Evolutionary conservation across 768 basidiomycete genomes (phyloP).

Genomic region (Leccinum subgranulosum): DNA sequence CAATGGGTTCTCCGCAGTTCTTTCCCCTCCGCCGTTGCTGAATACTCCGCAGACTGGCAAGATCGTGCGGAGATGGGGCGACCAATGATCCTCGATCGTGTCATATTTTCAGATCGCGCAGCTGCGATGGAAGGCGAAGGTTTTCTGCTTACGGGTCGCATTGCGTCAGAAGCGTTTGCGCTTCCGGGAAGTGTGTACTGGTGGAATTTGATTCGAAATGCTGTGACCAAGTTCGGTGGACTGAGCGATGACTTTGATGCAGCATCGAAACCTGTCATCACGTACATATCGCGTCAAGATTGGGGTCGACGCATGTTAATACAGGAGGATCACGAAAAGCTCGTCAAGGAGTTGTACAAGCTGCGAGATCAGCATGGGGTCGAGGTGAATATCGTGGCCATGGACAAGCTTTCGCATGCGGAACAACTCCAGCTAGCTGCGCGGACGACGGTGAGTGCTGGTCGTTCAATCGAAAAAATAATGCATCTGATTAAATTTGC

Average conservation of each 20-base stretch:
- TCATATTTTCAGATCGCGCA: constrained; percentile 81
- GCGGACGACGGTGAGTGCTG: constrained; percentile 70
- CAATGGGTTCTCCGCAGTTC: constrained; percentile 76
- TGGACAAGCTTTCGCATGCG: constrained; percentile 74
- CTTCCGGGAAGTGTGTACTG: constrained; percentile 75
- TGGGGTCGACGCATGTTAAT: constrained; percentile 87
- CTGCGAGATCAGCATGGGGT: constrained; percentile 71
- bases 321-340: constrained; percentile 68
- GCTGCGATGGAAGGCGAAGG: constrained; percentile 73
- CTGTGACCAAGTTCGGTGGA: constrained; percentile 70
- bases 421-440: constrained; percentile 83
- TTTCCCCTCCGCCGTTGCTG: constrained; percentile 78
- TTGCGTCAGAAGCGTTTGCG: constrained; percentile 69
- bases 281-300: constrained; percentile 85
- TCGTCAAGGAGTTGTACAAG: constrained; percentile 71
- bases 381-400: constrained; percentile 84
- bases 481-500: not conserved
- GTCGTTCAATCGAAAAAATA: not conserved
- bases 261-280: constrained; percentile 77
- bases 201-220: constrained; percentile 79
- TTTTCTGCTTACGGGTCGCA: constrained; percentile 70
- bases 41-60: constrained; percentile 80
- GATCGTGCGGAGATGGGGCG: constrained; percentile 71
- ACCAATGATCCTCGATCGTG: constrained; percentile 81
- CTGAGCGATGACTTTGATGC: constrained; percentile 41